Evolutionary conservation across 257 asterid genomes (phyloP), one percentile per base, ranked within the genome.

Genomic region (Plantago elongata): DNA sequence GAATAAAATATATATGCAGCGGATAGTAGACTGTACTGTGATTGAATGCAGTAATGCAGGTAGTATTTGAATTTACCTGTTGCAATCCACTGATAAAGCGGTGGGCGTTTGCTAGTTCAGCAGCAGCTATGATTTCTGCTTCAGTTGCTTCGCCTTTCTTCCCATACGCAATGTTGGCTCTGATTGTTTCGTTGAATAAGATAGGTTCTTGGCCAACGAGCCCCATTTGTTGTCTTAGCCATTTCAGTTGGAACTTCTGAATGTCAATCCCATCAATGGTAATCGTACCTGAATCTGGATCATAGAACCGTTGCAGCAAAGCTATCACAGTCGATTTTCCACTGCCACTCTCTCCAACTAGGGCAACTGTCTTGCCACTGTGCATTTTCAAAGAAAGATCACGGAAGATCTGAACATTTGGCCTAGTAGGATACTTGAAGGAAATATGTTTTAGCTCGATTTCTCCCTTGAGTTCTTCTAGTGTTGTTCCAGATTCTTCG

Each of bases 281-380:
- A 46, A 86, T 82, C 22, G 56, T 67, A 7, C 95, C 95, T 1
- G 85, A 78, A 62, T 78, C 86, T 0, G 83, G 86, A 40, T 84
- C 63, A 54, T 86, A 86, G 61, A 78, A 86, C 51, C 92, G 74
- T 59, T 81, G 89, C 65, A 86, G 15, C 11, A 86, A 49, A 0
- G 87, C 48, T 13, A 86, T 77, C 57, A 86, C 95, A 0, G 95
- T 84, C 0, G 95, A 86, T 63, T 86, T 86, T 65, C 95, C 93
- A 55, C 95, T 84, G 29, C 95, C 95, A 46, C 95, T 86, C 71
- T 84, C 92, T 55, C 95, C 95, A 1, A 86, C 95, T 45, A 86
- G 70, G 7, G 95, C 95, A 13, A 78, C 82, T 0, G 92, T 84
- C 92, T 86, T 74, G 77, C 93, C 93, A 29, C 77, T 68, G 6